Conservation (phyloP, 352 stramenopile species). For the Discostella stelligera region DNA sequence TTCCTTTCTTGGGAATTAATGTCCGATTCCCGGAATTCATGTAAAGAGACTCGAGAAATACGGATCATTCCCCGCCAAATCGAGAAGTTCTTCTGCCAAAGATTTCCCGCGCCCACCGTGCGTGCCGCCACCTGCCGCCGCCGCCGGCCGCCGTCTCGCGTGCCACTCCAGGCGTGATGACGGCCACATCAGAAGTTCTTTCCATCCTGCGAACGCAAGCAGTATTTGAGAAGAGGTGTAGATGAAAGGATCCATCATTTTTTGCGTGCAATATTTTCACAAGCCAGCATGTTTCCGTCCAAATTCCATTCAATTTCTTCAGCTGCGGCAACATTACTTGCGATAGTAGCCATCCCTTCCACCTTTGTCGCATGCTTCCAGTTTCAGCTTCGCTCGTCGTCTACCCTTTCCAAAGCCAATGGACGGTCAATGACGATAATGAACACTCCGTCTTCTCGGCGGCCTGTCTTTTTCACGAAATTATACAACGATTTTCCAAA, state of each 20-base stretch:
- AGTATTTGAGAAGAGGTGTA: too few species aligned
- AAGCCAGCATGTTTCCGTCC: conserved; percentile 3
- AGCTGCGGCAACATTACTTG: conserved; percentile 4
- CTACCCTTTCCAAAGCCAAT: background rate
- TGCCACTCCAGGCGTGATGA: too few species aligned
- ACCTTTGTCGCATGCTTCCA: conserved; percentile 22
- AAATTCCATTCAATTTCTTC: conserved; percentile 3
- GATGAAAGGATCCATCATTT: too few species aligned
- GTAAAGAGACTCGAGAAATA: too few species aligned
- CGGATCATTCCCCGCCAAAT: too few species aligned
- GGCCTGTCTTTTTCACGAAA: conserved; percentile 6
- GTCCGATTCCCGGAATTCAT: too few species aligned
- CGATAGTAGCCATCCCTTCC: background rate
- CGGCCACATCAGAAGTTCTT: too few species aligned
- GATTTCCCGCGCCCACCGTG: background rate
- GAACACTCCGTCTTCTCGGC: conserved; percentile 1
- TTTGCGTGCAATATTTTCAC: background rate
- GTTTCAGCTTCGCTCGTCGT: background rate
- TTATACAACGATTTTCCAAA: conserved; percentile 31
- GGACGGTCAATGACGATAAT: conserved; percentile 8
- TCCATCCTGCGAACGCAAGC: too few species aligned
- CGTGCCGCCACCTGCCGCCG: background rate
- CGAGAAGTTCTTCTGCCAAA: background rate
- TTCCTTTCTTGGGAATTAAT: background rate
- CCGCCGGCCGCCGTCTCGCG: too few species aligned